Conservation (phyloP, 805 yeast species). For the Cyberlindnera maritima region DNA sequence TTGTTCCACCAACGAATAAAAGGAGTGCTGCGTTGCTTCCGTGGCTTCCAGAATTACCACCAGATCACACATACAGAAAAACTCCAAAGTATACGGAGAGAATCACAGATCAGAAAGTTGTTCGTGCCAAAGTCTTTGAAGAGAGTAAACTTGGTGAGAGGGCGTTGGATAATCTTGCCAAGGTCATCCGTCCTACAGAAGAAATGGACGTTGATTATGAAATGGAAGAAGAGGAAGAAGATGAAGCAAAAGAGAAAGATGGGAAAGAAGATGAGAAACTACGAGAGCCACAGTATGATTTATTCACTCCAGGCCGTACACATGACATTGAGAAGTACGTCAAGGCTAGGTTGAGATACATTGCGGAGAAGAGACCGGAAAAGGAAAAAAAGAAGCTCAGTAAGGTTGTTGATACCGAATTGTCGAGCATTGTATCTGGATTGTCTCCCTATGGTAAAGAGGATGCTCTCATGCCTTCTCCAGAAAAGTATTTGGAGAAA, state of each 20-base stretch:
- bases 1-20: conserved; percentile 51
- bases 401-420: not conserved
- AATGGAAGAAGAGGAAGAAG: conserved; percentile 6
- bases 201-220: not conserved
- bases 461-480: not conserved
- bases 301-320: conserved; percentile 6
- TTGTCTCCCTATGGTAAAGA: conserved; percentile 17
- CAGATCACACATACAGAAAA: conserved; percentile 85
- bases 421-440: conserved; percentile 4
- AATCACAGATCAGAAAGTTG: conserved; percentile 64
- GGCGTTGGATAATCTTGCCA: conserved; percentile 62
- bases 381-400: conserved; percentile 3
- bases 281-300: not conserved
- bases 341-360: conserved; percentile 38
- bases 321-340: conserved; percentile 63
- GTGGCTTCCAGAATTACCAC: conserved; percentile 88
- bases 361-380: conserved; percentile 22
- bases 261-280: not conserved
- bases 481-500: conserved; percentile 30
- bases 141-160: conserved; percentile 81
- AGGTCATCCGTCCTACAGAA: not conserved
- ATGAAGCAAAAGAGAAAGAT: conserved; percentile 1
- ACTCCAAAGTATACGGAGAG: conserved; percentile 67
- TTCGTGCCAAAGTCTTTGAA: conserved; percentile 69
- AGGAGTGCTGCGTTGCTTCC: conserved; percentile 52